Evolutionary conservation across 345 rosid species (phyloP).

Genomic region (Pistacia atlantica): DNA sequence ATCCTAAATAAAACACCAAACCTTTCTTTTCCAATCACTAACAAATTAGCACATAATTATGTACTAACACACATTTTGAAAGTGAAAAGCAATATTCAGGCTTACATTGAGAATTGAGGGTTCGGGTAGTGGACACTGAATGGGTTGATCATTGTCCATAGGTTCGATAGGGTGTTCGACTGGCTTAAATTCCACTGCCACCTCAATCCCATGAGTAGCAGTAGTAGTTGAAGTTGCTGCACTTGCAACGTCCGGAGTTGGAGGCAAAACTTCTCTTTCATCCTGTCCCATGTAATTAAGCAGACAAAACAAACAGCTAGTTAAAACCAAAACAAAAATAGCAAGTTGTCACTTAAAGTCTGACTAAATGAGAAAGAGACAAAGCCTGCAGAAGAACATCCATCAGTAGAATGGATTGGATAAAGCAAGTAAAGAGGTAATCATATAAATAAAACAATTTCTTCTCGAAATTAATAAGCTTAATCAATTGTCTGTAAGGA

Average conservation of each 20-base stretch:
- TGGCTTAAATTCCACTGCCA: slow-evolving; percentile 86
- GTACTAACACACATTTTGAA: neutral
- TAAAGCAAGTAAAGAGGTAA: neutral
- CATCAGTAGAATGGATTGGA: neutral
- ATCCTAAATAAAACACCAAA: neutral
- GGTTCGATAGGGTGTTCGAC: slow-evolving; percentile 95
- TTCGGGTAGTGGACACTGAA: slow-evolving; percentile 88
- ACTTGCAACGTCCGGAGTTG: slow-evolving; percentile 44
- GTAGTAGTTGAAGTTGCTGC: slow-evolving; percentile 42
- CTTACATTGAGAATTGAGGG: slow-evolving; percentile 92
- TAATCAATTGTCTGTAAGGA: neutral
- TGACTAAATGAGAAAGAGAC: neutral
- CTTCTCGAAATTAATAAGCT: neutral
- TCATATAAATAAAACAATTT: neutral
- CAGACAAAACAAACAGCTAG: slow-evolving; percentile 4
- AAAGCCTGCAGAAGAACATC: neutral
- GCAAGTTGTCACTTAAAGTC: neutral
- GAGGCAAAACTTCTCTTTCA: slow-evolving; percentile 65
- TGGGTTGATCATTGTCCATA: slow-evolving; percentile 69
- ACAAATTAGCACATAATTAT: neutral
- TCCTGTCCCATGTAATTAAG: slow-evolving; percentile 43
- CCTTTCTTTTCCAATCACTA: neutral
- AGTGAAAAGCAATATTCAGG: slow-evolving; percentile 1
- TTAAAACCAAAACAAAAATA: neutral
- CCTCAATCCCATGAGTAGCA: slow-evolving; percentile 83